Base-by-base conservation (phyloP, 495 filamentous ascomycete genomes). In the Penicillium nucicola region DNA sequence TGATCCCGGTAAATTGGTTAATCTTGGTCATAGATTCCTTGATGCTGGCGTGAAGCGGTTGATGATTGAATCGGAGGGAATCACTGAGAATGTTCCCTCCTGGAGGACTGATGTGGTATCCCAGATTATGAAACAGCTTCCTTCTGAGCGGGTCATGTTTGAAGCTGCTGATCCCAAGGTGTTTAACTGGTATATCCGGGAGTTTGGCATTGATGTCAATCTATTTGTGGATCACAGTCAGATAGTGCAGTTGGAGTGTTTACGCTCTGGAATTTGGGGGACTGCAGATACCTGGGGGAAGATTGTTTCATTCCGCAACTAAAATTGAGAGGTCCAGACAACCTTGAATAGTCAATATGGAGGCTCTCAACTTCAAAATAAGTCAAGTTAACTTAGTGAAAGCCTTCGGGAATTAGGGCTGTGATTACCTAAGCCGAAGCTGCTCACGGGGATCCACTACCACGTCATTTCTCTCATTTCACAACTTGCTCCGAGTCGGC, bases 21-120 rank as follows among this genome's bases (percentile, higher is more conserved):
- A 74, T 28, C 49, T 82, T 48, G 77, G 71, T 40, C 75, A 67
- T 38, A 66, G 66, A 37, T 83, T 84, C 52, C 65, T 83, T 12
- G 65, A 82, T 30, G 72, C 61, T 0, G 81, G 81, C 2, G 80
- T 83, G 4, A 77, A 84, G 56, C 71, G 80, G 2, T 59, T 83
- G 42, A 83, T 83, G 79, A 79, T 83, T 46, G 80, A 84, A 56
- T 80, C 76, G n/a, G 80, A 83, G 59, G 80, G 79, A 0, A 83
- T 83, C 54, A 83, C 80, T 5, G 79, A 82, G 68, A 83, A 82
- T 51, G 78, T 83, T 9, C 67, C 60, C 38, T 62, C 65, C 14
- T 83, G 81, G 81, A 64, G 77, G 32, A 83, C 78, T 2, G 79
- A 83, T 50, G 78, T 83, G 13, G 75, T 83, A 4, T 74, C 74